Conservation (phyloP, 2,329 filamentous ascomycete genomes). For the Aspergillus viridinutans region DNA sequence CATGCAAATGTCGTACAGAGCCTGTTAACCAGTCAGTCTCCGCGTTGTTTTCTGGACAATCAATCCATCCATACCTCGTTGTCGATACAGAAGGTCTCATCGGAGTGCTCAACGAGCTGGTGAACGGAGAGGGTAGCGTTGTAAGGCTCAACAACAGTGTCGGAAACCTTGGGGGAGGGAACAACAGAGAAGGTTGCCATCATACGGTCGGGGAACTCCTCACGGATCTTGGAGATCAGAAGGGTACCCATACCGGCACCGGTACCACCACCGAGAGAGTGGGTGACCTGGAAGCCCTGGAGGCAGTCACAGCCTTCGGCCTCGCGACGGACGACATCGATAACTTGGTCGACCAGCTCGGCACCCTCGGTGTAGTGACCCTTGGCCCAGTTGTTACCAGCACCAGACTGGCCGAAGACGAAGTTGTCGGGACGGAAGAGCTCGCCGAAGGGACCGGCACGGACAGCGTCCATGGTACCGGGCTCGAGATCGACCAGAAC, state of each 20-base stretch:
- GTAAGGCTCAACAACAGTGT: constrained; percentile 99
- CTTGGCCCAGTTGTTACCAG: constrained; percentile 99
- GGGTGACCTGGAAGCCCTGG: constrained; percentile 99
- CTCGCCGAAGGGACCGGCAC: constrained; percentile 94
- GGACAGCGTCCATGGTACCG: constrained; percentile 99
- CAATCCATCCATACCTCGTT: constrained; percentile 65
- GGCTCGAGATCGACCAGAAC: constrained; percentile 99
- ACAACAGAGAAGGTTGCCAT: constrained; percentile 99
- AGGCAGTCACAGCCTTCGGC: constrained; percentile 99
- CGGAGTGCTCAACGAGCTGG: constrained; percentile 99
- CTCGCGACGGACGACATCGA: constrained; percentile 98
- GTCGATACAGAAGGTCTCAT: constrained; percentile 99
- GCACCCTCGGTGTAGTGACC: constrained; percentile 99
- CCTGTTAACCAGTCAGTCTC: constrained; percentile 41
- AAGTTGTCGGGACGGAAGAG: constrained; percentile 99
- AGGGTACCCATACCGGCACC: constrained; percentile 99
- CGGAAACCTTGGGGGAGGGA: constrained; percentile 97
- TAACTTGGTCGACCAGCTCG: constrained; percentile 95
- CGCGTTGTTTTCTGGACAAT: constrained; percentile 10
- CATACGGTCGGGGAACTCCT: constrained; percentile 99
- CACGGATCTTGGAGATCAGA: constrained; percentile 99
- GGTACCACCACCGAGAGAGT: constrained; percentile 99
- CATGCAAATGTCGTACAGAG: constrained; percentile 99
- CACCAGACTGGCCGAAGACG: constrained; percentile 98
- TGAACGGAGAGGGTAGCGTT: constrained; percentile 98